Conservation (phyloP, 345 rosid species). For the Ricinus communis region DNA sequence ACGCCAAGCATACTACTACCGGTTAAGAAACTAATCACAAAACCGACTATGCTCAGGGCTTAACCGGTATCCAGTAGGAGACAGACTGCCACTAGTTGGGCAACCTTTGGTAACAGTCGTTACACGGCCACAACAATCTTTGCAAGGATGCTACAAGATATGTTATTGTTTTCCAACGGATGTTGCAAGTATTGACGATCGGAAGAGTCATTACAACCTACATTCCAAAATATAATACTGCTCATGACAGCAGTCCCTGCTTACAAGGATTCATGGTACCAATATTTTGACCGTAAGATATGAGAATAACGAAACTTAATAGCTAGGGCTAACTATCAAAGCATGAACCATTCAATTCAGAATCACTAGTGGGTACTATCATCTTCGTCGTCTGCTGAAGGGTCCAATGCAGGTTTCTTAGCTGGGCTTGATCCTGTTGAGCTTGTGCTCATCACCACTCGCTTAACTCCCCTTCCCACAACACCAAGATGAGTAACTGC, state of each 20-base stretch:
- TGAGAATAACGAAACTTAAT: not conserved
- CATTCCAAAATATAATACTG: not conserved
- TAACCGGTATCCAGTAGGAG: not conserved
- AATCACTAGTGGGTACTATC: conserved; percentile 34
- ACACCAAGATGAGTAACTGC: conserved; percentile 80
- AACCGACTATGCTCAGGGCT: too few relatives aligned
- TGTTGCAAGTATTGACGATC: not conserved
- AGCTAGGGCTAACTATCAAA: not conserved
- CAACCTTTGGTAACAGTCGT: too few relatives aligned
- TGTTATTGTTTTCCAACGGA: not conserved
- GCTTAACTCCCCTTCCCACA: conserved; percentile 94
- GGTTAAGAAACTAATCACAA: too few relatives aligned
- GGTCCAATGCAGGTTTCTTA: conserved; percentile 57
- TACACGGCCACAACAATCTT: not conserved
- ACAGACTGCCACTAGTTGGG: not conserved
- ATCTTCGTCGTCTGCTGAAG: conserved; percentile 52
- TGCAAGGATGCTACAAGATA: not conserved
- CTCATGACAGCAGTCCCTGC: not conserved
- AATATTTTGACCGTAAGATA: not conserved
- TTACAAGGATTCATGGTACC: not conserved
- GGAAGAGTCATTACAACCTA: not conserved
- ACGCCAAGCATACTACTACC: not conserved
- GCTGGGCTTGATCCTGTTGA: conserved; percentile 47
- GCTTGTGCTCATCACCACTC: conserved; percentile 52
- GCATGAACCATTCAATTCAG: not conserved